Percentiles rank a stretch among this genome's conserved stretches.
These are phyloP conservation scores for Microglena sp. DNA, from an alignment of 139 green algal species.

Conservation along the genomic window DNA sequence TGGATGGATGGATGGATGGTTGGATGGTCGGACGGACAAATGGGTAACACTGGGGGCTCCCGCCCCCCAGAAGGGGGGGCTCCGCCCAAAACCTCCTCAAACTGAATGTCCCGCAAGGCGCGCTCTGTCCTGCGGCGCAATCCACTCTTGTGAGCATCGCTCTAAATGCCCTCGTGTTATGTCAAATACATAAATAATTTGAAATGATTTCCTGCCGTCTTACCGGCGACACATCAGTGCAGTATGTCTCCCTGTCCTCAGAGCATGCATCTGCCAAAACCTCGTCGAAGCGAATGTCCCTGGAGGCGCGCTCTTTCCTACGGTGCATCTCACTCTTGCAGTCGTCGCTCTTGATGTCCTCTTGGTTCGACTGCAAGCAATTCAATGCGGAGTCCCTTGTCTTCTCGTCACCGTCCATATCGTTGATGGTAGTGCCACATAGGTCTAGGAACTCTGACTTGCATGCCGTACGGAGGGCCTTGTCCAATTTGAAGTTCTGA, in stretches of 20 bases:
- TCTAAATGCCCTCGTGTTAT: too few species aligned
- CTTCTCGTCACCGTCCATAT: constrained; percentile 42
- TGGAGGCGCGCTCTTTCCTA: constrained; percentile 38
- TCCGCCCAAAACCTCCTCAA: constrained; percentile 74
- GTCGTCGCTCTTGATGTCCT: constrained; percentile 39
- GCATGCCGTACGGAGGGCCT: constrained; percentile 33
- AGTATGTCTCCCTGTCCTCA: too few species aligned
- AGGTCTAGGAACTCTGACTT: constrained; percentile 33
- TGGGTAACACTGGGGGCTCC: too few species aligned
- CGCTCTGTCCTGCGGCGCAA: constrained; percentile 39
- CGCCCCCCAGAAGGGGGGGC: too few species aligned
- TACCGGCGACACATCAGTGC: too few species aligned
- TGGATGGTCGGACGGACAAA: too few species aligned
- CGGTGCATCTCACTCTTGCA: constrained; percentile 35
- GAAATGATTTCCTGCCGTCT: too few species aligned
- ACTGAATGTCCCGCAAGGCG: constrained; percentile 67
- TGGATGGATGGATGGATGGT: too few species aligned
- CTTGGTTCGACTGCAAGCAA: constrained; percentile 41
- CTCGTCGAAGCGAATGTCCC: constrained; percentile 82
- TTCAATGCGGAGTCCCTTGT: constrained; percentile 16
- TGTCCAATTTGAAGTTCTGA: constrained; percentile 54
- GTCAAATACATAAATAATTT: too few species aligned
- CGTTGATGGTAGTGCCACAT: constrained; percentile 27
- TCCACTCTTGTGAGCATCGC: too few species aligned
- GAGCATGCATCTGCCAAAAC: constrained; percentile 58